Evolutionary conservation across 129 eudicot genomes (phyloP), one percentile per base, ranked within the genome.

Genomic region (Flaveria bidentis): DNA sequence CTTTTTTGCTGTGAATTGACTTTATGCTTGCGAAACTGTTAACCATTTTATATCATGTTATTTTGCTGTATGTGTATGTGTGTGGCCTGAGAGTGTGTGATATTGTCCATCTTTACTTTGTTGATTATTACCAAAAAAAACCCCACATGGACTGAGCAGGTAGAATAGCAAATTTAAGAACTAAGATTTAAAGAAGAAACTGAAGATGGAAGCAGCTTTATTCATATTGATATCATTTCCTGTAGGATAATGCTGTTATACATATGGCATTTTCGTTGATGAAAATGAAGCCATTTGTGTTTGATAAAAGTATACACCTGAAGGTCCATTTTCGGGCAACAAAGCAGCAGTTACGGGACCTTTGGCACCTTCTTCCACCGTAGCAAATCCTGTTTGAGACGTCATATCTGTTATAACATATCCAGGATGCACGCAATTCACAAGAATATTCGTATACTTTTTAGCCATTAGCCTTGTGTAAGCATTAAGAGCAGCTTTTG

Each of bases 401-500:
- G 69, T 30, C 69, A 63, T 63, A 6, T 30, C 69, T 63, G 22
- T 63, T 30, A 30, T 30, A 30, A 63, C 69, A 63, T 63, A 63
- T 22, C 46, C 69, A 9, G 69, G 69, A 63, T 63, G 69, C 23
- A 30, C 69, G 16, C 69, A 63, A 15, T 63, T 63, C 2, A 63
- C 69, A 63, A 62, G 46, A 30, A 63, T 63, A 63, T 14, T 30
- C 46, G 6, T 36, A 30, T 14, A 36, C 5, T 63, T 63, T 63
- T n/a, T 63, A 30, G 69, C 69, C 69, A 15, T 30, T 4, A 63
- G 46, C 46, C 73, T 44, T 20, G 73, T 68, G 57, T 68, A 68
- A 5, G 73, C 73, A 45, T 68, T 68, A 68, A 68, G 73, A 45
- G 39, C 28, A 47, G 39, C 73, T 68, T 68, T 68, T 39, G 73